Base-by-base conservation (phyloP, 1,284 basidiomycete genomes). In the Leccinum proliferum region DNA sequence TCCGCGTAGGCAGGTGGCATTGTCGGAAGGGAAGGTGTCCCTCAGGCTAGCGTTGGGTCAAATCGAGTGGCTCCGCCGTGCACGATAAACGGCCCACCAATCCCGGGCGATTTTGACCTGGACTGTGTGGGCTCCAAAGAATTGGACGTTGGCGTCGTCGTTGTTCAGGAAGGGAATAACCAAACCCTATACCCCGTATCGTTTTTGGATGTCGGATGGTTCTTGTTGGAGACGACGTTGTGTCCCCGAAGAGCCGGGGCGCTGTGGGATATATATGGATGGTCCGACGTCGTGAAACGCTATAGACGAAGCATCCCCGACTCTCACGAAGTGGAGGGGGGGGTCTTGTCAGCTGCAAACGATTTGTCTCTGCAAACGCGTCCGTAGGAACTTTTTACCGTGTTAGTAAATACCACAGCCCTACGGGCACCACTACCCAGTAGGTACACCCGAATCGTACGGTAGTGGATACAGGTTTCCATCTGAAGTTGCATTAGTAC, bases 21-120 rank as follows among this genome's bases (percentile, higher is more conserved):
- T 78, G 55, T 86, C 83, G 37, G 74, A 65, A 0, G 88, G 86
- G 68, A 91, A 86, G 2, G 77, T 70, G 12, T 85, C 82, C 87
- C 89, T 92, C 29, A 32, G 29, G 29, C 29, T 32, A 61, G 61
- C 12, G 59, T 55, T 41, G 25, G 25, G 61, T 72, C 34, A 66
- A 66, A 35, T 43, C 43, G 57, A 59, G 12, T 29, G 7, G 10
- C 8, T 25, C 5, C 5, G 29, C 32, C 5, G 41, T 43, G 60
- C 18, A 46, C 6, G 60, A n/a, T 34, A 7, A 10, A 21, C 3
- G 11, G 74, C 87, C 67, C 70, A 94, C 93, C 93, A 94, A 72
- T 95, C 93, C 66, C 93, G 80, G 18, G 90, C 86, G 68, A 95
- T 93, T 82, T 96, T 96, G 64, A 94, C 91, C 72, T 94, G 92